phyloP scores from a whole-genome alignment of 2,329 filamentous ascomycete genomes.

The Exutisphaerella laricina region DNA sequence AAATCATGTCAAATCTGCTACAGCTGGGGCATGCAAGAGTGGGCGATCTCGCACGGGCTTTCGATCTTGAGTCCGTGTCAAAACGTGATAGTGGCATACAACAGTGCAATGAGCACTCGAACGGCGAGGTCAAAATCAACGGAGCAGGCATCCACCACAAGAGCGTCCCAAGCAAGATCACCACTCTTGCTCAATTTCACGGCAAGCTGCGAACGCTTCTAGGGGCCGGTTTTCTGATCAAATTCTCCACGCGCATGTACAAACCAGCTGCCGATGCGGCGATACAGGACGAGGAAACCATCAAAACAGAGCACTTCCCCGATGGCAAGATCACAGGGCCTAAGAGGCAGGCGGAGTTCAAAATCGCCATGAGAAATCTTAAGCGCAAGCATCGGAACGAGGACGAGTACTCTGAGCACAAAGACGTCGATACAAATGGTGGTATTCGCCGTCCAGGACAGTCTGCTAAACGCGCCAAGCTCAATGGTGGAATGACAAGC shows the following conservation, averaged over 20 bases:
- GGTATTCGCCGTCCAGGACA: conserved; percentile 22
- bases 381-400: conserved; percentile 48
- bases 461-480: conserved; percentile 30
- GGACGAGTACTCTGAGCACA: conserved; percentile 31
- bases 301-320: conserved; percentile 51
- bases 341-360: conserved; percentile 62
- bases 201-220: conserved; percentile 48
- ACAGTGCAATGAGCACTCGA: conserved; percentile 21
- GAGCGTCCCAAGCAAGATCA: conserved; percentile 26
- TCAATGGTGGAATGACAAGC: conserved; percentile 30
- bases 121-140: conserved; percentile 16
- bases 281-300: conserved; percentile 51
- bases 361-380: conserved; percentile 52
- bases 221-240: conserved; percentile 61
- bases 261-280: conserved; percentile 53
- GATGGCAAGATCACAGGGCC: conserved; percentile 52
- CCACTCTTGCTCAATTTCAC: conserved; percentile 38
- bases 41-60: conserved; percentile 62
- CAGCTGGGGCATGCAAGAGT: conserved; percentile 72
- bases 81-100: conserved; percentile 31
- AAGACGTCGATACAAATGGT: conserved; percentile 25
- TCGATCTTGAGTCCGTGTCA: conserved; percentile 37
- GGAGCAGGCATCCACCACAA: conserved; percentile 13
- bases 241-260: conserved; percentile 48
- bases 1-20: conserved; percentile 69